These are phyloP conservation scores for Beta macrorhiza DNA, from an alignment of 179 eudicot species.

Conservation along the genomic window DNA sequence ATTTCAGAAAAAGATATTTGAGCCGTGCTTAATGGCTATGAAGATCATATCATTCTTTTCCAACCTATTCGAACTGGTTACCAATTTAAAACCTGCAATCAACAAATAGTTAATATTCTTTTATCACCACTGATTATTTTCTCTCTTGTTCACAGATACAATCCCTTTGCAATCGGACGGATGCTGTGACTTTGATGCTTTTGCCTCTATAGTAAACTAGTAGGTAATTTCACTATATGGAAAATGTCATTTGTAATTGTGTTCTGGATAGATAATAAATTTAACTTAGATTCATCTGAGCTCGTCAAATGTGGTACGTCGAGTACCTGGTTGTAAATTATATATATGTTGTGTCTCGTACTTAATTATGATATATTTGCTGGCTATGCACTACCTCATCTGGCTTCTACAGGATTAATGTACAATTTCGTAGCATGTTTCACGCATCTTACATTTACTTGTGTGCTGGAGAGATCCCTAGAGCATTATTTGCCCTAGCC, in stretches of 20 bases:
- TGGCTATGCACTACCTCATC: slow-evolving; percentile 14
- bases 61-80: not conserved
- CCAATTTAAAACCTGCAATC: not conserved
- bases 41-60: not conserved
- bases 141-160: slow-evolving; percentile 27
- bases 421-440: slow-evolving; percentile 20
- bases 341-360: slow-evolving; percentile 8
- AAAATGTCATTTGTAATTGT: slow-evolving; percentile 28
- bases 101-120: not conserved
- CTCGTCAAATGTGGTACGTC: slow-evolving; percentile 22
- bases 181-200: slow-evolving; percentile 32
- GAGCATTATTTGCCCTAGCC: not conserved
- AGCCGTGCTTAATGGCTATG: not conserved
- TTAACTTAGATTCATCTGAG: slow-evolving; percentile 14
- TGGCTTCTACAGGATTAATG: not conserved
- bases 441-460: slow-evolving; percentile 6
- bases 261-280: slow-evolving; percentile 18
- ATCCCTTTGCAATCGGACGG: slow-evolving; percentile 10
- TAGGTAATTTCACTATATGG: slow-evolving; percentile 27
- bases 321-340: slow-evolving; percentile 34
- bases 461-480: not conserved
- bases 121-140: not conserved
- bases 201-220: slow-evolving; percentile 15
- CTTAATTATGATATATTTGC: slow-evolving; percentile 22
- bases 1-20: not conserved